A percentile compares a stretch with the other conserved stretches of the same genome.
Evolutionary conservation across 257 asterid species (phyloP).

Genomic region (Solanum bulbocastanum): DNA sequence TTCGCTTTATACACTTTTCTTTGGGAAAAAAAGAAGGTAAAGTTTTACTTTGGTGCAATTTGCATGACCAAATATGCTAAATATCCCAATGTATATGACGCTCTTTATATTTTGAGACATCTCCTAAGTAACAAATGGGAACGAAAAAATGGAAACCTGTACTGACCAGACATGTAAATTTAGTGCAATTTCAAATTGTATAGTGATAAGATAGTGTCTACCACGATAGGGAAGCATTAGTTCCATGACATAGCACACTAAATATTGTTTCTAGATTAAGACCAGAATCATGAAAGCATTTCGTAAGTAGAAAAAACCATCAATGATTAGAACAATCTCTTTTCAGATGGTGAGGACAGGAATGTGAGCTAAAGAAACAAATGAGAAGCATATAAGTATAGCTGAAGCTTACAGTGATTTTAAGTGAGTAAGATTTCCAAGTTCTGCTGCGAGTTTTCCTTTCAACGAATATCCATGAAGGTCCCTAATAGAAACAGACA

Average conservation of each 20-base stretch:
- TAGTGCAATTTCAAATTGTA: not conserved
- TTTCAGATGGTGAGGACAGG: not conserved
- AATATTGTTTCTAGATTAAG: not conserved
- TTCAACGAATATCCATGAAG: constrained; percentile 52
- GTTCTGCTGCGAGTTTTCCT: constrained; percentile 67
- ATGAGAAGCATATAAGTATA: not conserved
- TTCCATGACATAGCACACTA: not conserved
- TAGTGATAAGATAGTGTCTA: not conserved
- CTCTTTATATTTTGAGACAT: not conserved
- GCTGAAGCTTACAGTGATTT: constrained; percentile 61
- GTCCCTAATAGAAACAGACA: constrained; percentile 36
- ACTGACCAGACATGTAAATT: not conserved
- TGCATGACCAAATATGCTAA: not conserved
- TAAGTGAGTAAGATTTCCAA: constrained; percentile 62
- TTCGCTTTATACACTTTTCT: not conserved
- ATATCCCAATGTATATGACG: not conserved
- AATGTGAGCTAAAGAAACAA: not conserved
- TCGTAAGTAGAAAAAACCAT: not conserved
- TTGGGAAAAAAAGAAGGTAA: not conserved
- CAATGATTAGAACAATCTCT: not conserved
- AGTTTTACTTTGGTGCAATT: not conserved
- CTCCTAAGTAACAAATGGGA: not conserved
- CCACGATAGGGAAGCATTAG: not conserved
- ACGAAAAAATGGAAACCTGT: not conserved
- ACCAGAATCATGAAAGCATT: not conserved